These are phyloP conservation scores for Albugo candida DNA, from an alignment of 352 stramenopile genomes.

Conservation along the genomic window DNA sequence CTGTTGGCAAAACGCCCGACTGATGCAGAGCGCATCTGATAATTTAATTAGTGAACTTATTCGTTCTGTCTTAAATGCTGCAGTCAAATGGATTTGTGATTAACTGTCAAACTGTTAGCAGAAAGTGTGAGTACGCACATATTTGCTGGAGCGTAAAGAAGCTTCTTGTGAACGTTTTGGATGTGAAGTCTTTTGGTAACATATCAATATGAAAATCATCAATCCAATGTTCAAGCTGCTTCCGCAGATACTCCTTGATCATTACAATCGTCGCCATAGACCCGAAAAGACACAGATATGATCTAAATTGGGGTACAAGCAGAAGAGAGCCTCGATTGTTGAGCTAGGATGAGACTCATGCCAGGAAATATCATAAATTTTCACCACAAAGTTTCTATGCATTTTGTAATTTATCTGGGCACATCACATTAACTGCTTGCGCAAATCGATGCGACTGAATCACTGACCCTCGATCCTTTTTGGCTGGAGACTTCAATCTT, in stretches of 20 bases:
- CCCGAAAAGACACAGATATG: too few species aligned
- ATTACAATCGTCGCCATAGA: conserved; percentile 10
- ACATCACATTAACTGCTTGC: too few species aligned
- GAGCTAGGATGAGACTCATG: too few species aligned
- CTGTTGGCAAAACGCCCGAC: conserved; percentile 26
- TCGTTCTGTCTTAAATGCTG: conserved; percentile 49
- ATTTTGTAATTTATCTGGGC: too few species aligned
- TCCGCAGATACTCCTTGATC: conserved; percentile 58
- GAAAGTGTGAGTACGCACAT: conserved; percentile 10
- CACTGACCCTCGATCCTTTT: too few species aligned
- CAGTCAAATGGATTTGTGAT: background rate
- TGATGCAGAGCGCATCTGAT: conserved; percentile 26
- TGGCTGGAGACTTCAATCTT: too few species aligned
- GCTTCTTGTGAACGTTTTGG: conserved; percentile 22
- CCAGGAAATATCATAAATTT: too few species aligned
- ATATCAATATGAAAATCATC: conserved; percentile 36
- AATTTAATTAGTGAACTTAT: conserved; percentile 23
- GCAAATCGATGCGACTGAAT: too few species aligned
- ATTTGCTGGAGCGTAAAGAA: conserved; percentile 29
- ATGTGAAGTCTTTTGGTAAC: conserved; percentile 30
- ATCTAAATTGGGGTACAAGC: too few species aligned
- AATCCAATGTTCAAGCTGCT: conserved; percentile 43
- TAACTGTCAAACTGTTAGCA: background rate
- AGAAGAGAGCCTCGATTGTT: too few species aligned
- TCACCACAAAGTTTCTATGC: too few species aligned